Evolutionary conservation across 106 monocot species (phyloP), one percentile per base, ranked within the genome.

Genomic region (Allium cepa): DNA sequence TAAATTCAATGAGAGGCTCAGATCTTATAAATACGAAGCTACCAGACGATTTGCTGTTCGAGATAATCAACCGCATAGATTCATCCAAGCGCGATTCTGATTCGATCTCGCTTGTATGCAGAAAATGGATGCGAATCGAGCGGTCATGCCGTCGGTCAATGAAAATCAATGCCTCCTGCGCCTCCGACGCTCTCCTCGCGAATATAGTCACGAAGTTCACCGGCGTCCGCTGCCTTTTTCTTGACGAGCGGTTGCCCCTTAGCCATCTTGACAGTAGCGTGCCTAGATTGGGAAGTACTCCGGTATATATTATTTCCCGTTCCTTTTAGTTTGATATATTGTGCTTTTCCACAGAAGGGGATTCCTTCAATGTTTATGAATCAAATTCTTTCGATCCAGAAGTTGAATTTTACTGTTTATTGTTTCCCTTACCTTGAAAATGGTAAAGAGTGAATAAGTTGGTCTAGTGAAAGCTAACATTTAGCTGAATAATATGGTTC

Each of bases 231-330:
- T 68, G 59, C 69, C 59, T 95, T 57, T 83, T 57, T 76, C 51
- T 95, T 67, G 91, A 91, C 71, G 91, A 95, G 75, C 78, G 91
- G 14, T 58, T 91, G 56, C 80, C 87, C 14, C 64, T 76, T n/a
- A 15, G 53, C 77, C 22, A 22, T 22, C 22, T 22, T 22, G 14
- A 9, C 55, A 53, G 59, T n/a, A 7, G 55, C 7, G 45, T 69
- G 46, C 50, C 13, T 17, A 55, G 46, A 10, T 22, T 27, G 65
- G 5, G 62, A 69, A n/a, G 16, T 46, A 62, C 36, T 12, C 62
- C 62, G 7, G 62, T 62, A 27, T 18, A 5, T 57, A 53, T 22
- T 22, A 22, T 22, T 22, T 22, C 1, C 22, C 22, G 22, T 22
- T 22, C 22, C 22, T 22, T 22, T 22, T 22, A 22, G 22, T 22